Evolutionary conservation across 441 rosid genomes (phyloP).

Genomic region (Capsella rubella): DNA sequence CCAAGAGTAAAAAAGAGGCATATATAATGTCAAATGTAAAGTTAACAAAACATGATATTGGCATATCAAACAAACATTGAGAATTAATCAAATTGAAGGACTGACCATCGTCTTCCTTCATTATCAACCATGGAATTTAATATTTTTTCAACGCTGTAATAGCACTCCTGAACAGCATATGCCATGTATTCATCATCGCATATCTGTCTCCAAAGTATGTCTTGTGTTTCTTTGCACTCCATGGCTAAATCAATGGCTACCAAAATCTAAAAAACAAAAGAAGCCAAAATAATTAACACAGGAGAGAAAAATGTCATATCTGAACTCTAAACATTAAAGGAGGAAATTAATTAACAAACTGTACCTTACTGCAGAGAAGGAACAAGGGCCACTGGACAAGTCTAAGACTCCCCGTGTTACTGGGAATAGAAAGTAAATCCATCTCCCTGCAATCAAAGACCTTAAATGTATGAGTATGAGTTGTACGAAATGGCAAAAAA

Average conservation of each 20-base stretch:
- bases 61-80: constrained; percentile 20
- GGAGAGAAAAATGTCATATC: constrained; percentile 36
- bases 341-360: constrained; percentile 35
- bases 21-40: constrained; percentile 6
- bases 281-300: constrained; percentile 29
- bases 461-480: constrained; percentile 11
- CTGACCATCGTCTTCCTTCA: constrained; percentile 93
- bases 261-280: constrained; percentile 70
- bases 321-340: constrained; percentile 10
- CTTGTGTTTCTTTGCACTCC: constrained; percentile 92
- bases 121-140: constrained; percentile 89
- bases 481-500: constrained; percentile 27
- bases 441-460: constrained; percentile 72
- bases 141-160: constrained; percentile 80
- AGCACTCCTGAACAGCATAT: constrained; percentile 98
- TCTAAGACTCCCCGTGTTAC: constrained; percentile 92
- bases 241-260: constrained; percentile 95
- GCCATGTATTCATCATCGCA: constrained; percentile 97
- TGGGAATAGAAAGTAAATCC: constrained; percentile 96
- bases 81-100: constrained; percentile 34
- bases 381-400: constrained; percentile 99
- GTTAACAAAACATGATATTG: constrained; percentile 22
- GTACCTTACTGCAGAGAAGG: constrained; percentile 98
- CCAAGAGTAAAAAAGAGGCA: constrained; percentile 33
- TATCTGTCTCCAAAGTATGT: constrained; percentile 81